Evolutionary conservation across 2,329 filamentous ascomycete species (phyloP).

Genomic region (Claviceps africana): DNA sequence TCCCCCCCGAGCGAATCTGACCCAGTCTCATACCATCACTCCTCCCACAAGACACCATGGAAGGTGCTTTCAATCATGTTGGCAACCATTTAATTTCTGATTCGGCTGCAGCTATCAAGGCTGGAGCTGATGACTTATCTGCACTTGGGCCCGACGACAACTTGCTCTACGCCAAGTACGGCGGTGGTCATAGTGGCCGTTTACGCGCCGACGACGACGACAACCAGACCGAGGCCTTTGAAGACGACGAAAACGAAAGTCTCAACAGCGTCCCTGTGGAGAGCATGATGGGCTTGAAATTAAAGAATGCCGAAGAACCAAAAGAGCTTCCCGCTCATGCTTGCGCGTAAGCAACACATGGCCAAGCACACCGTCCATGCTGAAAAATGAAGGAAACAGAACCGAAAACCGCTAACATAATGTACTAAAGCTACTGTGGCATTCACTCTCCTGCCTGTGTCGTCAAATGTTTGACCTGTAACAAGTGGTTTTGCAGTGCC

Average conservation of each 20-base stretch:
- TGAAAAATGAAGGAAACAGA: neutral
- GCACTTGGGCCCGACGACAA: conserved; percentile 66
- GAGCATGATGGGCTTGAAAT: conserved; percentile 50
- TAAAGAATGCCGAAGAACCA: conserved; percentile 55
- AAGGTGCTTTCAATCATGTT: conserved; percentile 77
- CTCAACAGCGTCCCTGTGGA: conserved; percentile 71
- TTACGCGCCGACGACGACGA: conserved; percentile 78
- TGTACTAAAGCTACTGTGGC: conserved; percentile 65
- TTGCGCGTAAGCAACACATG: conserved; percentile 58
- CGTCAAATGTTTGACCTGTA: conserved; percentile 89
- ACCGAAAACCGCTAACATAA: neutral
- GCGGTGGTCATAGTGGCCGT: conserved; percentile 40
- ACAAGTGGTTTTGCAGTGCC: conserved; percentile 98
- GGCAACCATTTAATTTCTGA: conserved; percentile 78
- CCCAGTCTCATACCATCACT: conserved; percentile 7
- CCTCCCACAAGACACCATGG: conserved; percentile 39
- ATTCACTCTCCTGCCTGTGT: conserved; percentile 93
- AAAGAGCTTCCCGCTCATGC: conserved; percentile 88
- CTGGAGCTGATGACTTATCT: conserved; percentile 61
- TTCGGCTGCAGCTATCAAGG: conserved; percentile 76
- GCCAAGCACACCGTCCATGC: neutral
- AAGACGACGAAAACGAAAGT: conserved; percentile 66
- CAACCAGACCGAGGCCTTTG: conserved; percentile 69
- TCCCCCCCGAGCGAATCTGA: neutral
- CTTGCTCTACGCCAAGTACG: conserved; percentile 59